Evolutionary conservation across 352 stramenopile species (phyloP), one percentile per base, ranked within the genome.

Genomic region (Peronospora destructor): DNA sequence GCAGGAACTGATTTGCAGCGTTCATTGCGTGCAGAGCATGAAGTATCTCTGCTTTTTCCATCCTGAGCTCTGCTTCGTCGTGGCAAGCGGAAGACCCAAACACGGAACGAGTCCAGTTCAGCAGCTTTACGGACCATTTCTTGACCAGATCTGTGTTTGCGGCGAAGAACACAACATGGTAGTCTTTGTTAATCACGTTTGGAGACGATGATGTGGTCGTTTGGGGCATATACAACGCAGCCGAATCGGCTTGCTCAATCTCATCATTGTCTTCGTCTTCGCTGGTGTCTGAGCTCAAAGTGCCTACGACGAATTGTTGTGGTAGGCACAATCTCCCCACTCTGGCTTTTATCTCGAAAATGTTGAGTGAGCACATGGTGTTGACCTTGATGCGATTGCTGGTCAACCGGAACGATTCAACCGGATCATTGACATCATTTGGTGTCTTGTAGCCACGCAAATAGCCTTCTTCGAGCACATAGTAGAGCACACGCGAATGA

Each of bases 91-190:
- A 6, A 45, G 45, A 29, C 25, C 59, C 35, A 36, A 88, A 88
- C 4, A 88, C 74, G 44, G 73, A 78, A 10, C 77, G 68, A 49
- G 84, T 85, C 77, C 77, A 88, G 38, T 88, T 88, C 10, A 85
- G 46, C 19, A 88, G 26, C 50, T 74, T 81, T 0, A 52, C 37
- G 9, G 70, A 56, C 77, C 77, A 88, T 16, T 51, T 53, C 12
- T 84, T 66, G 21, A 83, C 59, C 5, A 82, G 57, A 7, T 68
- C 44, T 47, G 70, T 74, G 39, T 65, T 65, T n/a, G 67, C 58
- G 5, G 77, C 66, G 21, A 85, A 85, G 33, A 86, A 61, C 0
- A 84, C 53, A 1, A 79, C 52, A 13, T 73, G 65, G 25, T 59
- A 59, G 32, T 53, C 57, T 10, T 50, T 49, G 14, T 25, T 49